Percentiles rank a stretch among this genome's conserved stretches.
These are phyloP conservation scores for Pichia nanzhaoensis DNA, from an alignment of 805 yeast genomes.

Conservation along the genomic window DNA sequence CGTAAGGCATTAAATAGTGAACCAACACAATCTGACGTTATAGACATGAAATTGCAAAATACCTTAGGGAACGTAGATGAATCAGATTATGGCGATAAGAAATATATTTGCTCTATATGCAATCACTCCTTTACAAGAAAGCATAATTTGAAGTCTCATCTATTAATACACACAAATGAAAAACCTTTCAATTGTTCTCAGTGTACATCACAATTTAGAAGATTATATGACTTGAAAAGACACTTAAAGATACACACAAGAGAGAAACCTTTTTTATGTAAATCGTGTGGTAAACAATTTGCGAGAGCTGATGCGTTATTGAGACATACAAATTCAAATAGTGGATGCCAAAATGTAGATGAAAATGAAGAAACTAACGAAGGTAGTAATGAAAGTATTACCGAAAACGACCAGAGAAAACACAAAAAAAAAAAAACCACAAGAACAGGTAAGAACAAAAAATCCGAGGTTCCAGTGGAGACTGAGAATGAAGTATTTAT, in stretches of 20 bases:
- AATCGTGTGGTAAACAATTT: conserved; percentile 54
- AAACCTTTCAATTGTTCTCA: conserved; percentile 59
- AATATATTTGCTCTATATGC: conserved; percentile 51
- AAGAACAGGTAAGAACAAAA: background rate
- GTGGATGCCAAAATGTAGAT: conserved; percentile 20
- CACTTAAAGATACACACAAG: conserved; percentile 75
- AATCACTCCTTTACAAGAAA: conserved; percentile 60
- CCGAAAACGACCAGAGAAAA: background rate
- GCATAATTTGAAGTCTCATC: conserved; percentile 69
- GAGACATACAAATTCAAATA: conserved; percentile 48
- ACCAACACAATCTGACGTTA: too few species aligned
- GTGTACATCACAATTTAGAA: conserved; percentile 57
- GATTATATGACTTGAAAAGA: conserved; percentile 70
- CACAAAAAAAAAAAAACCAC: background rate
- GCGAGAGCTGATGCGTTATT: conserved; percentile 73
- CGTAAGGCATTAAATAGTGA: background rate
- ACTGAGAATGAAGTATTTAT: background rate
- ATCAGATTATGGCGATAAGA: conserved; percentile 21
- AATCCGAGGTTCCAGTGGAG: background rate
- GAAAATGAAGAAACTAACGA: background rate
- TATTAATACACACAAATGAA: conserved; percentile 56
- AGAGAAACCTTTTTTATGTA: conserved; percentile 60
- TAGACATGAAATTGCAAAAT: background rate
- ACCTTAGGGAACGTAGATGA: background rate
- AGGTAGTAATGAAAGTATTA: background rate